Evolutionary conservation across 768 basidiomycete species (phyloP).

Genomic region (Termitomyces sp.): DNA sequence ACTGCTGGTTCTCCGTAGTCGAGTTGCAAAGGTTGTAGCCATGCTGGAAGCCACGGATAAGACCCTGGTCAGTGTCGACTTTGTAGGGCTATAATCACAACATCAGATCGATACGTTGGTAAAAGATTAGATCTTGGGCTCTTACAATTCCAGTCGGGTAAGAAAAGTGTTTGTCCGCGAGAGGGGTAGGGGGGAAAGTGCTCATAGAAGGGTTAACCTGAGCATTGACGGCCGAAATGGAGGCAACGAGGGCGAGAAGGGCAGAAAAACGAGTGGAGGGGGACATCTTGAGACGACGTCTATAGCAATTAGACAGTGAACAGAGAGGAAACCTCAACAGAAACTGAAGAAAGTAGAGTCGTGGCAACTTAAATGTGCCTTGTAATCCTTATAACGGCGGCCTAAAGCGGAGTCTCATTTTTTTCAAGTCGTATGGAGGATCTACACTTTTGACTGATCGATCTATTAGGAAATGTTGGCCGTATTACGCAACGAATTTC

Average conservation of each 20-base stretch:
- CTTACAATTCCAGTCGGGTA: conserved; percentile 41
- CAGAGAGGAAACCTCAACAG: background rate
- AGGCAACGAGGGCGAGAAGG: conserved; percentile 24
- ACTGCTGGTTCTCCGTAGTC: conserved; percentile 54
- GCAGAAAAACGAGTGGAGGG: conserved; percentile 34
- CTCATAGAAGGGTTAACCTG: conserved; percentile 13
- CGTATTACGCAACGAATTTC: background rate
- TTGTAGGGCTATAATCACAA: conserved; percentile 26
- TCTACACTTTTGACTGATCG: conserved; percentile 5
- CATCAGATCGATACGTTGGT: background rate
- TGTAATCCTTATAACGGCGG: conserved; percentile 7
- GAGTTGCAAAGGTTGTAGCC: conserved; percentile 70
- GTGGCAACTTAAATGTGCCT: conserved; percentile 3
- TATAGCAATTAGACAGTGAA: background rate
- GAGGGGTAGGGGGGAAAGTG: conserved; percentile 41
- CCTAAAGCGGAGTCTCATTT: conserved; percentile 12
- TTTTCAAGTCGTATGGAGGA: background rate
- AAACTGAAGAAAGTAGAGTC: conserved; percentile 1
- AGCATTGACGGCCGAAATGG: conserved; percentile 21
- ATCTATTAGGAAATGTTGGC: background rate
- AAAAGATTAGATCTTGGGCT: background rate
- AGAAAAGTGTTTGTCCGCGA: conserved; percentile 39
- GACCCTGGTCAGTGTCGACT: conserved; percentile 29
- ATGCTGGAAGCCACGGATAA: conserved; percentile 37
- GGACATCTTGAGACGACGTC: conserved; percentile 31